Evolutionary conservation across 164 flowering plant genomes (phyloP).

Genomic region (Chimonanthus praecox): DNA sequence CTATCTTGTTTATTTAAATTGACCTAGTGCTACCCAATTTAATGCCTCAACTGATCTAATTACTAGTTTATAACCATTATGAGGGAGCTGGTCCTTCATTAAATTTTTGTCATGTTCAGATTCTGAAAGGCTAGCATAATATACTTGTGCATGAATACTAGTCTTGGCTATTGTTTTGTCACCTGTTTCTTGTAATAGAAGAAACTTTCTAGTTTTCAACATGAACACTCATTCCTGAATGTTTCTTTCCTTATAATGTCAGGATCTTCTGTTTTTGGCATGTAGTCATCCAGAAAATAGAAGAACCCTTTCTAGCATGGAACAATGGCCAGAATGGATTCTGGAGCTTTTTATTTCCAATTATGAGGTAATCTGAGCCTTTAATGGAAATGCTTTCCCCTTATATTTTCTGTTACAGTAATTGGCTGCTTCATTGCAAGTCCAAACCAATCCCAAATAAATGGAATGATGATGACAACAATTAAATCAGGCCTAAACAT

Average conservation of each 20-base stretch:
- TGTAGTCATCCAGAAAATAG: slow-evolving; percentile 97
- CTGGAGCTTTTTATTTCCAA: slow-evolving; percentile 90
- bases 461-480: too few relatives aligned
- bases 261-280: slow-evolving; percentile 99
- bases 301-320: slow-evolving; percentile 76
- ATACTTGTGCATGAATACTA: too few relatives aligned
- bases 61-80: too few relatives aligned
- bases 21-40: too few relatives aligned
- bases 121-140: too few relatives aligned
- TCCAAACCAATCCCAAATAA: too few relatives aligned
- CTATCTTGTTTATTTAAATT: too few relatives aligned
- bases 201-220: not conserved
- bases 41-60: too few relatives aligned
- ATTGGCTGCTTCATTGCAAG: not conserved
- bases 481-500: too few relatives aligned
- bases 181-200: not conserved
- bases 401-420: not conserved
- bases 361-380: slow-evolving; percentile 55
- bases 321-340: slow-evolving; percentile 99
- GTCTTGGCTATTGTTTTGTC: too few relatives aligned
- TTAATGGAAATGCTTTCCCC: not conserved
- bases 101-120: too few relatives aligned
- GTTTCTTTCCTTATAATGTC: slow-evolving; percentile 58
- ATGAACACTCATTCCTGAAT: slow-evolving; percentile 29
- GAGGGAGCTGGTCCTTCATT: too few relatives aligned